Evolutionary conservation across 805 yeast species (phyloP).

Genomic region (Hanseniaspora thailandica): DNA sequence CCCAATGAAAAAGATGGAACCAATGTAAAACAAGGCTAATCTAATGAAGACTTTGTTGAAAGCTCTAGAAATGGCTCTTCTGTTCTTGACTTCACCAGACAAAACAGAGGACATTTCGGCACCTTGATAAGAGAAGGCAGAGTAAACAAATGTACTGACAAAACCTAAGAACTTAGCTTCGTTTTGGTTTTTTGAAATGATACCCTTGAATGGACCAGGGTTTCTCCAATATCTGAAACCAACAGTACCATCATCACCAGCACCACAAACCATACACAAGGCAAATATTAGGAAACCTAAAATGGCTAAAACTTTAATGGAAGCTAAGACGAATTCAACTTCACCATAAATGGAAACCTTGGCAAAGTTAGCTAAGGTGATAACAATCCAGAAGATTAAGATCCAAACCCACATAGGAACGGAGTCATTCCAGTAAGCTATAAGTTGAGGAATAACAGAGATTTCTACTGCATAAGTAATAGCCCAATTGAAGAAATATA

Average conservation of each 20-base stretch:
- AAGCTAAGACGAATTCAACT: constrained; percentile 63
- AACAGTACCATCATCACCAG: constrained; percentile 54
- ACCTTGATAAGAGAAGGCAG: constrained; percentile 75
- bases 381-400: constrained; percentile 47
- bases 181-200: constrained; percentile 35
- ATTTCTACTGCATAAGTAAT: constrained; percentile 65
- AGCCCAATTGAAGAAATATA: constrained; percentile 71
- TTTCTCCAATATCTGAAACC: constrained; percentile 75
- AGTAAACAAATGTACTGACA: constrained; percentile 55
- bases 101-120: constrained; percentile 65
- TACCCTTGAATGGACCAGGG: constrained; percentile 69
- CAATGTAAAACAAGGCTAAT: constrained; percentile 53
- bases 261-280: constrained; percentile 64
- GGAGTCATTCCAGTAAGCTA: constrained; percentile 51
- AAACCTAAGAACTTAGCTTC: constrained; percentile 58
- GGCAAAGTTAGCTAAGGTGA: constrained; percentile 45
- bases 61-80: constrained; percentile 60
- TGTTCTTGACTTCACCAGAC: constrained; percentile 64
- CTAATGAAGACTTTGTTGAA: constrained; percentile 57
- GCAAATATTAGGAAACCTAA: constrained; percentile 60
- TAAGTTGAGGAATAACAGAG: constrained; percentile 58
- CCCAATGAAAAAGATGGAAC: constrained; percentile 57
- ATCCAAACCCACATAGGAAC: constrained; percentile 70
- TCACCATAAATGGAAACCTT: constrained; percentile 67
- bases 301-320: constrained; percentile 54